Conservation (phyloP, 139 green algal genomes). For the Tetradesmus lagerheimii region DNA sequence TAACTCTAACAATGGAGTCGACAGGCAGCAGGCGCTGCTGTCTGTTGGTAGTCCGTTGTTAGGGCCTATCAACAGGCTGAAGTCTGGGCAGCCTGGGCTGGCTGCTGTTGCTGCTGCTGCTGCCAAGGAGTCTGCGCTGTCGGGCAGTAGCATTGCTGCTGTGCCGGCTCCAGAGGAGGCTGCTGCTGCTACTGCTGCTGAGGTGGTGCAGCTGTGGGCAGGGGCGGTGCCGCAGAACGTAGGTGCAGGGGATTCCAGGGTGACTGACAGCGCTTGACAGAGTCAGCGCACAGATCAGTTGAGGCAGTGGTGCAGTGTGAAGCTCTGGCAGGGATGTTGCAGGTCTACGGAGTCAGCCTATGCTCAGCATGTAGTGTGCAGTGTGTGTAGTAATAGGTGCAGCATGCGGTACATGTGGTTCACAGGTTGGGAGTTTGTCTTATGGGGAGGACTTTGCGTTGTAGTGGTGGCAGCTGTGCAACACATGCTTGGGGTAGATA, state of each 20-base stretch:
- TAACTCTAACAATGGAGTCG: too few species aligned
- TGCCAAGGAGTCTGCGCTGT: background rate
- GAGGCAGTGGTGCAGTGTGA: too few species aligned
- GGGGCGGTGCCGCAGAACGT: background rate
- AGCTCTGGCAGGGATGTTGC: too few species aligned
- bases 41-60: constrained; percentile 2
- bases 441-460: too few species aligned
- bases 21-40: background rate
- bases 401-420: background rate
- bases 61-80: constrained; percentile 3
- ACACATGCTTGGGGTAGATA: too few species aligned
- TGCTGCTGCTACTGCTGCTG: background rate
- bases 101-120: constrained; percentile 19
- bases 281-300: too few species aligned
- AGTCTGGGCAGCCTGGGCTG: background rate
- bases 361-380: too few species aligned
- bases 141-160: background rate
- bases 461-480: too few species aligned
- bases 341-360: too few species aligned
- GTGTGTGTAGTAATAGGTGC: background rate
- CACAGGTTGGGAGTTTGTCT: too few species aligned
- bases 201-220: background rate
- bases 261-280: background rate
- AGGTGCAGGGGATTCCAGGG: background rate
- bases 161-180: background rate